Base-by-base conservation (phyloP, 2,329 filamentous ascomycete genomes). In the Fusarium robinianum region DNA sequence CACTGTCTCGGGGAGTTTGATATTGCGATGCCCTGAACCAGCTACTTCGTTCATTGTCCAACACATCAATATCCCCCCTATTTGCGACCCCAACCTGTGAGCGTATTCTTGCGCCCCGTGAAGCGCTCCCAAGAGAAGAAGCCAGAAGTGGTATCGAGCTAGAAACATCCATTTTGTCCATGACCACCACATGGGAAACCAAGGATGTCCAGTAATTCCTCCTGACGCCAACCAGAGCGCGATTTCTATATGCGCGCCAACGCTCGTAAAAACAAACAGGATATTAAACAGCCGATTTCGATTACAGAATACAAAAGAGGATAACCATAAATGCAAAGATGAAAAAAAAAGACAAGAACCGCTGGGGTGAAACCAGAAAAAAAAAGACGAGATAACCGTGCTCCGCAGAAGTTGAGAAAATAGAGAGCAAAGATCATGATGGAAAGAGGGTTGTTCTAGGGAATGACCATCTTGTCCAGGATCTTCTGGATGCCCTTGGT, bases 401-500 rank as follows among this genome's bases (percentile, higher is more conserved):
- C 9, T 14, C 11, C 25, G 19, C 16, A 19, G 26, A n/a, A 23
- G 17, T 25, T 21, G 2, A 24, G 11, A n/a, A 12, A 25, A n/a
- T n/a, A n/a, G n/a, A n/a, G n/a, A n/a, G n/a, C n/a, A n/a, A n/a
- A n/a, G n/a, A n/a, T n/a, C n/a, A n/a, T n/a, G n/a, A n/a, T n/a
- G n/a, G 8, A 12, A 14, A 3, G 15, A 14, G 10, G 3, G 6
- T 6, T 6, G 16, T 8, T 18, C 43, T 50, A 61, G 9, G 44
- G 44, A 22, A 72, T 58, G 8, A 61, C 76, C 71, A 91, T 83
- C 68, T 78, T 84, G 59, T 87, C 81, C 58, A 91, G 64, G 29
- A 92, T 89, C 52, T 74, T 77, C 50, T 84, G 76, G 10, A 90
- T 76, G 14, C 79, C 78, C 24, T 66, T 68, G 15, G 77, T 78